phyloP scores from a whole-genome alignment of 768 basidiomycete genomes.

The Termitomyces sp. region DNA sequence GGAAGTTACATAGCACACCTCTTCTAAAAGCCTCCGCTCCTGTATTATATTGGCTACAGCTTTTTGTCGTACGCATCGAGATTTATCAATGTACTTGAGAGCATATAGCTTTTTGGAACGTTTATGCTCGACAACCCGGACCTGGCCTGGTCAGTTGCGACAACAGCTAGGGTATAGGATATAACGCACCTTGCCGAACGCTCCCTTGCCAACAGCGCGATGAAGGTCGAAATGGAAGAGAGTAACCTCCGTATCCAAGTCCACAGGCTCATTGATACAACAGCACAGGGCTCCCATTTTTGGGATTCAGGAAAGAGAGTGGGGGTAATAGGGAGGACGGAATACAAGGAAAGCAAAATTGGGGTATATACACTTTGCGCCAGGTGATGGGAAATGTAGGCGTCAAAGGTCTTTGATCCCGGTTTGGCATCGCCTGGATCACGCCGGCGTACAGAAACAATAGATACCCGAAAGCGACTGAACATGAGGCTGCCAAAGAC shows the following conservation, averaged over 20 bases:
- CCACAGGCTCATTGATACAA: conserved; percentile 71
- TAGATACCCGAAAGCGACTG: conserved; percentile 7
- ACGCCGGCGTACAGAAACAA: conserved; percentile 11
- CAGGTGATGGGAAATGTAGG: conserved; percentile 13
- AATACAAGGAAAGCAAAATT: conserved; percentile 34
- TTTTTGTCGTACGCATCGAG: conserved; percentile 84
- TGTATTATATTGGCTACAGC: conserved; percentile 92
- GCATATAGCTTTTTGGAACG: conserved; percentile 88
- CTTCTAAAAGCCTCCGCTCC: conserved; percentile 87
- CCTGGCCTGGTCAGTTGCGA: conserved; percentile 37
- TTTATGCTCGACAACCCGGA: conserved; percentile 96
- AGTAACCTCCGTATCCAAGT: conserved; percentile 80
- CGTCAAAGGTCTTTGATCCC: conserved; percentile 18
- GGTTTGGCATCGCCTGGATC: conserved; percentile 14
- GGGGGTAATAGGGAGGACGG: conserved; percentile 25
- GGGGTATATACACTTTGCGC: conserved; percentile 16
- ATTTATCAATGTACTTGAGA: conserved; percentile 97
- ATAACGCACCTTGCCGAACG: conserved; percentile 87
- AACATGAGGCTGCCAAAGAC: conserved; percentile 14
- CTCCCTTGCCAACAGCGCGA: conserved; percentile 92
- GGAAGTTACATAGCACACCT: conserved; percentile 42
- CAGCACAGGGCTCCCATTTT: conserved; percentile 50
- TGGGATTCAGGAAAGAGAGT: conserved; percentile 25
- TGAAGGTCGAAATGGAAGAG: conserved; percentile 97
- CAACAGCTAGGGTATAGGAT: conserved; percentile 3